These are phyloP conservation scores for Erythrobasidium hasegawianum DNA, from an alignment of 1,284 basidiomycete genomes.

Conservation along the genomic window DNA sequence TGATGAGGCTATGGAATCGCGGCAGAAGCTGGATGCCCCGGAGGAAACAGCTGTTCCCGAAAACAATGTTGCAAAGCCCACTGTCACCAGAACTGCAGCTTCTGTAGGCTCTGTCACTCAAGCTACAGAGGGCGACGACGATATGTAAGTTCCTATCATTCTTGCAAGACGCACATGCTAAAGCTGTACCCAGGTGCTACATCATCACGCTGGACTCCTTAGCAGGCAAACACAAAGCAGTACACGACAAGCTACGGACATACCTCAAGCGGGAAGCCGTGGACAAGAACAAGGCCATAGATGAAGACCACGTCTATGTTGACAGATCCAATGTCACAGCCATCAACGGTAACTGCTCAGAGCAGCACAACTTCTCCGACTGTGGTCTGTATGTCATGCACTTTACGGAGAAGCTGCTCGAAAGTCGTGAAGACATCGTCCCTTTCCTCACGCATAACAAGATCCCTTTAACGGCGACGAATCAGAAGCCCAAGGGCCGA, in stretches of 20 bases:
- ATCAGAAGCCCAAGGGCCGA: background rate
- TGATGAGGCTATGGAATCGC: too few species aligned
- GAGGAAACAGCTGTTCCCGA: too few species aligned
- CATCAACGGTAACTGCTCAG: constrained; percentile 7
- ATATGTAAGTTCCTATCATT: constrained; percentile 3
- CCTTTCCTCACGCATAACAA: background rate
- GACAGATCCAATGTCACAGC: background rate
- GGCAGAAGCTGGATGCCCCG: too few species aligned
- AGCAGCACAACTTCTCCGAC: constrained; percentile 76
- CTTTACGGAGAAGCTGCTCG: constrained; percentile 68
- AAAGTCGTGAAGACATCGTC: constrained; percentile 54
- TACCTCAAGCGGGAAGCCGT: constrained; percentile 77
- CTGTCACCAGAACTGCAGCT: too few species aligned
- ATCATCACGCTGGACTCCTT: constrained; percentile 88
- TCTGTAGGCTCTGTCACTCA: too few species aligned
- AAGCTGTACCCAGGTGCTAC: constrained; percentile 57
- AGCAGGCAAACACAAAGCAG: constrained; percentile 63
- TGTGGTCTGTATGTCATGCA: constrained; percentile 81
- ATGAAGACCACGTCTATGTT: constrained; percentile 45
- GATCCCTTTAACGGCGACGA: background rate
- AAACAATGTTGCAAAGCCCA: too few species aligned
- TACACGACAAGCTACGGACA: constrained; percentile 58
- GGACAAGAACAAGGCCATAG: constrained; percentile 62
- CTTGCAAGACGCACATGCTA: background rate
- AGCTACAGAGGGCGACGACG: background rate